Percentiles rank a stretch among this genome's conserved stretches.
Evolutionary conservation across 2,329 filamentous ascomycete genomes (phyloP).

Genomic region (Monilinia fructicola): DNA sequence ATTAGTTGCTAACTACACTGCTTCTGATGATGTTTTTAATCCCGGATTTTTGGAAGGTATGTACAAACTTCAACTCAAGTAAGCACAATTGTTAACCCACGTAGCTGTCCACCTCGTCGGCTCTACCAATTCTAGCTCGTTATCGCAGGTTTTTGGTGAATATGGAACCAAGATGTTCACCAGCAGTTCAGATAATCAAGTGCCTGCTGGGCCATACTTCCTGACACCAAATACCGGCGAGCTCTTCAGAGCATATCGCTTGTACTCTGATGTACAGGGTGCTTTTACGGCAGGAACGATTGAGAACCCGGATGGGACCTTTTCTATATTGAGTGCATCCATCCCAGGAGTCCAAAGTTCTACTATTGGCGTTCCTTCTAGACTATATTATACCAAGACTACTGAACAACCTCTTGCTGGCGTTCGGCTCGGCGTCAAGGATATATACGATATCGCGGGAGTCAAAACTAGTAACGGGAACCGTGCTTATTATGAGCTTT

Average conservation of each 20-base stretch:
- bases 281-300: slow-evolving; percentile 51
- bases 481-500: slow-evolving; percentile 56
- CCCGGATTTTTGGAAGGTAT: slow-evolving; percentile 35
- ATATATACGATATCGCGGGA: slow-evolving; percentile 60
- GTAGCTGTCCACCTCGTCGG: slow-evolving; percentile 22
- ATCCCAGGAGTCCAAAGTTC: slow-evolving; percentile 44
- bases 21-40: slow-evolving; percentile 37
- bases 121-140: slow-evolving; percentile 19
- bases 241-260: slow-evolving; percentile 49
- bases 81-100: background rate
- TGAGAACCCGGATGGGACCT: slow-evolving; percentile 42
- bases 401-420: slow-evolving; percentile 58
- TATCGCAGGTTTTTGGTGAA: slow-evolving; percentile 26
- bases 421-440: slow-evolving; percentile 61
- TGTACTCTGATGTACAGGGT: slow-evolving; percentile 51
- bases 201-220: slow-evolving; percentile 53
- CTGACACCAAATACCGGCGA: slow-evolving; percentile 45
- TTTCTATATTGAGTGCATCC: slow-evolving; percentile 47
- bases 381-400: slow-evolving; percentile 57
- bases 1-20: slow-evolving; percentile 32
- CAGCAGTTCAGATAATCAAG: slow-evolving; percentile 24
- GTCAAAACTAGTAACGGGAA: slow-evolving; percentile 58
- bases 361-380: slow-evolving; percentile 56
- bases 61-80: background rate
- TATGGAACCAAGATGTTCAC: slow-evolving; percentile 33